These are phyloP conservation scores for Passiflora organensis DNA, from an alignment of 345 rosid species.

Conservation along the genomic window DNA sequence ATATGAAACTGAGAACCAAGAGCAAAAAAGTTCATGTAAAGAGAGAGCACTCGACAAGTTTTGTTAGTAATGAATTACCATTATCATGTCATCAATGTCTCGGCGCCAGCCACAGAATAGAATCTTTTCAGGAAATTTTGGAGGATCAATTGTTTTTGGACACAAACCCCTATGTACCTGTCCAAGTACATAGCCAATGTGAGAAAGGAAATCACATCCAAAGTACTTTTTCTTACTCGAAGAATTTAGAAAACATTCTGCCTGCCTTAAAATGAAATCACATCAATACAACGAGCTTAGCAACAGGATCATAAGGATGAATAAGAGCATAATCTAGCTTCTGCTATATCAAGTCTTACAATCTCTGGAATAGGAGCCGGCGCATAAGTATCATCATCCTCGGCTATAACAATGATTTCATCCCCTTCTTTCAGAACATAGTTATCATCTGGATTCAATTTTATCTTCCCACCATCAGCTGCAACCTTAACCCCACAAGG, in stretches of 20 bases:
- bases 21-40: too few relatives aligned
- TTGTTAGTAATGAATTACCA: conserved; percentile 39
- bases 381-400: conserved; percentile 87
- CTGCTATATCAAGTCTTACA: conserved; percentile 9
- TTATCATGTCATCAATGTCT: conserved; percentile 93
- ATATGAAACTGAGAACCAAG: too few relatives aligned
- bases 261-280: conserved; percentile 6
- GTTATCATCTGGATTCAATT: conserved; percentile 70
- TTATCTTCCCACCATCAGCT: conserved; percentile 64
- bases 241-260: not conserved
- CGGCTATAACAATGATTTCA: conserved; percentile 92
- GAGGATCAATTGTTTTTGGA: conserved; percentile 64
- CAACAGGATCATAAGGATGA: too few relatives aligned
- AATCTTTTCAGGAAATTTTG: conserved; percentile 87
- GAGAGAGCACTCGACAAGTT: not conserved
- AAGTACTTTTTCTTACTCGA: not conserved
- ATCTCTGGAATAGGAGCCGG: conserved; percentile 87
- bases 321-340: too few relatives aligned
- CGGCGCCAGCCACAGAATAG: conserved; percentile 96
- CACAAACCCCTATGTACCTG: conserved; percentile 52
- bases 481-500: conserved; percentile 91
- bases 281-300: not conserved
- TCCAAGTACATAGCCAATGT: conserved; percentile 10
- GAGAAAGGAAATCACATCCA: conserved; percentile 9
- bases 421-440: conserved; percentile 71